Evolutionary conservation across 1,284 basidiomycete genomes (phyloP).

Genomic region (Trichosporon sp.): DNA sequence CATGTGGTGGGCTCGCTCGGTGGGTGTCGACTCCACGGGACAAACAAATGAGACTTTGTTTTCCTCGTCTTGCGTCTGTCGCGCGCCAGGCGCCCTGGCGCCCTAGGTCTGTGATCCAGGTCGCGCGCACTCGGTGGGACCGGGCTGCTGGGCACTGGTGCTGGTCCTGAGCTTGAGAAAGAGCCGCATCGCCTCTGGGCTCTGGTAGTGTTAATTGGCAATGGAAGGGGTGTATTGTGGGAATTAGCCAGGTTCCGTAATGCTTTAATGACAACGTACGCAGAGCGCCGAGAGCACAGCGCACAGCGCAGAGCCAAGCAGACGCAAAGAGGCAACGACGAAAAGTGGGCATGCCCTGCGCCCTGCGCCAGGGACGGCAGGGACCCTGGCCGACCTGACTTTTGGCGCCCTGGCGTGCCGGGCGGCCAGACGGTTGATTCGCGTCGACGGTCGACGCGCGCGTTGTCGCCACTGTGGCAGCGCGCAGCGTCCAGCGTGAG

Average conservation of each 20-base stretch:
- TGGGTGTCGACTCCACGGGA: background rate
- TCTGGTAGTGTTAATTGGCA: background rate
- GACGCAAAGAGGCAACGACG: background rate
- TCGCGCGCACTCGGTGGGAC: too few relatives aligned
- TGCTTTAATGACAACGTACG: too few relatives aligned
- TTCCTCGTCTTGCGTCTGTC: background rate
- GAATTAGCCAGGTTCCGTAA: background rate
- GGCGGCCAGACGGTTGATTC: too few relatives aligned
- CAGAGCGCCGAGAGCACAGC: too few relatives aligned
- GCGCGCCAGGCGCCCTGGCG: too few relatives aligned
- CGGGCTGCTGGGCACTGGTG: too few relatives aligned
- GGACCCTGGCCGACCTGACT: background rate
- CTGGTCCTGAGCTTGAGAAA: background rate
- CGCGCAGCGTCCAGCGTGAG: too few relatives aligned
- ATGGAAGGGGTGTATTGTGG: background rate
- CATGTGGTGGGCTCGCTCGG: too few relatives aligned
- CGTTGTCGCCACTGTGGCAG: background rate
- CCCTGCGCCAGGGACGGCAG: too few relatives aligned
- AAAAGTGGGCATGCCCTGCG: background rate
- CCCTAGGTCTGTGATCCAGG: too few relatives aligned
- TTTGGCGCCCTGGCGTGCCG: background rate
- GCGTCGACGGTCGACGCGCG: background rate
- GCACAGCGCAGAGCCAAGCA: too few relatives aligned
- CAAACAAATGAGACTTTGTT: constrained; percentile 5
- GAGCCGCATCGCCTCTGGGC: background rate